Base-by-base conservation (phyloP, 164 flowering plant genomes). In the Macadamia tetraphylla region DNA sequence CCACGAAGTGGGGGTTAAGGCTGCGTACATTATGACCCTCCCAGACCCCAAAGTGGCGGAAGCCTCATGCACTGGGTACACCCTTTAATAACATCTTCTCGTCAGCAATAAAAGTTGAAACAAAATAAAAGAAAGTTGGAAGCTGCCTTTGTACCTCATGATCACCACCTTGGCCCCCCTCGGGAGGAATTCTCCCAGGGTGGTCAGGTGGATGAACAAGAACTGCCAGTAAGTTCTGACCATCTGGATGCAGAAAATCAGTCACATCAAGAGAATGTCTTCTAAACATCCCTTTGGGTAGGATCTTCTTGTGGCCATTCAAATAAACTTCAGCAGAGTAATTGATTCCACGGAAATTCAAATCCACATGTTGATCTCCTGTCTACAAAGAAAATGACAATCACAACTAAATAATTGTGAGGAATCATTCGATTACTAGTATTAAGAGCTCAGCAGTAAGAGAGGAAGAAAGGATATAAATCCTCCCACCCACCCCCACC, bases 161-260 rank as follows among this genome's bases (percentile, higher is more conserved):
- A 84, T 95, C 98, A 71, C 99, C 98, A 65, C 99, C 99, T 83
- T 95, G 99, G 68, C 98, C 98, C 40, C 99, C 99, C 70, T 85
- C 74, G 12, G 89, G 85, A 67, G 99, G 98, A 73, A 95, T 89
- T 51, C 9, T 76, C 9, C 99, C 99, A 61, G 98, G 97, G 76
- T 95, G 82, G 68, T 92, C 96, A 31, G 98, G 98, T 75, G 99
- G 99, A 67, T 90, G 76, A 85, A 95, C 89, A 62, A 90, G 83
- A 75, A 92, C 93, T 35, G 98, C 99, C 31, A 92, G 81, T 74
- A 90, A 68, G 74, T 95, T 95, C 70, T 84, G 76, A 60, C 98
- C 97, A 73, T 85, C 83, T 63, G 91, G 80, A 76, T 86, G 78
- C 67, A 94, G 65, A 71, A 90, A 76, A 70, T 85, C 87, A 63